phyloP scores from a whole-genome alignment of 345 rosid genomes.

The Linum trigynum region DNA sequence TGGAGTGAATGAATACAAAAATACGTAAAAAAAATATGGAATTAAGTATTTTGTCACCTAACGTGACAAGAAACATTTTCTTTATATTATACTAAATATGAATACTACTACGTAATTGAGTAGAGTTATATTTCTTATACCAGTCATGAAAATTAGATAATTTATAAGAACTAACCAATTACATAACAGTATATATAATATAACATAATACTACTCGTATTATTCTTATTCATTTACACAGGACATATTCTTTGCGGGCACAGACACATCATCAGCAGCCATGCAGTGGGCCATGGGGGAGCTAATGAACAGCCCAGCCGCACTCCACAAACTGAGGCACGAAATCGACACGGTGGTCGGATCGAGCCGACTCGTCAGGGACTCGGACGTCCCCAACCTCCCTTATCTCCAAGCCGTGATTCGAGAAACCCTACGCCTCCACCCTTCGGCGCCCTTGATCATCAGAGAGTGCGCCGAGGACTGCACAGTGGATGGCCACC shows the following conservation, averaged over 20 bases:
- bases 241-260: background rate
- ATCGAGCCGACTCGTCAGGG: background rate
- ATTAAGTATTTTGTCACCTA: too few relatives aligned
- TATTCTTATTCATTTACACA: background rate
- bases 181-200: too few relatives aligned
- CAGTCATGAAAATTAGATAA: background rate
- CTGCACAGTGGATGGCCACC: background rate
- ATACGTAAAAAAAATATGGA: too few relatives aligned
- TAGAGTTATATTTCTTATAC: background rate
- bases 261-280: background rate
- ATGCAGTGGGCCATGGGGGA: background rate
- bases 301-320: background rate
- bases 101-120: background rate
- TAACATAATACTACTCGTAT: background rate
- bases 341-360: background rate
- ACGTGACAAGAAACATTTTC: background rate
- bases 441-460: background rate
- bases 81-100: background rate
- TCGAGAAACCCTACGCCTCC: background rate
- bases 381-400: slow-evolving; percentile 1
- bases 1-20: too few relatives aligned
- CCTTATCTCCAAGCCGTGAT: background rate
- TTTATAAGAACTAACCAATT: background rate
- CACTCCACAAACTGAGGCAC: background rate
- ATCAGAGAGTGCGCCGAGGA: background rate